Percentiles rank a stretch among this genome's conserved stretches.
These are phyloP conservation scores for Chrysochromulina tobinii DNA, from an alignment of 78 protist species.

Conservation along the genomic window DNA sequence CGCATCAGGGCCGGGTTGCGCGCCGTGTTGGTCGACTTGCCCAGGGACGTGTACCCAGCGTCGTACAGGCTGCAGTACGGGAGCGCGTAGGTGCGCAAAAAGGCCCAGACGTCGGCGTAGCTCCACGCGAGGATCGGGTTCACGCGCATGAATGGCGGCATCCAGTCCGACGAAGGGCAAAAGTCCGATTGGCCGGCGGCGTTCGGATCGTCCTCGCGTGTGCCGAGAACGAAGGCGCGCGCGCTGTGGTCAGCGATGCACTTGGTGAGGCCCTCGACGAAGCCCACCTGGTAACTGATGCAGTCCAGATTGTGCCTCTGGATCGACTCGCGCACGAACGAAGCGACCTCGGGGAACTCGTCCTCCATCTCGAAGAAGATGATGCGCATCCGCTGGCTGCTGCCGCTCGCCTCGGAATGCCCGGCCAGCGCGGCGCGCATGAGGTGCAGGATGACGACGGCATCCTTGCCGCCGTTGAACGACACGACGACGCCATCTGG, in stretches of 20 bases:
- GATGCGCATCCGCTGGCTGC: background rate
- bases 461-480: constrained; percentile 54
- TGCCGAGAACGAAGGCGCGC: constrained; percentile 19
- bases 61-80: constrained; percentile 70
- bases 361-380: constrained; percentile 15
- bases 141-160: constrained; percentile 43
- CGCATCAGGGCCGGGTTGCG: background rate
- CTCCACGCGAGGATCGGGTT: constrained; percentile 44
- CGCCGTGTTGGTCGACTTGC: constrained; percentile 51
- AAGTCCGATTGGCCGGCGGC: background rate
- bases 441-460: constrained; percentile 37
- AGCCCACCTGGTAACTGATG: background rate
- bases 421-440: constrained; percentile 33
- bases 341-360: constrained; percentile 33
- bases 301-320: background rate
- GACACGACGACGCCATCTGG: background rate
- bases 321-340: background rate
- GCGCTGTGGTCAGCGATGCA: background rate
- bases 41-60: constrained; percentile 70
- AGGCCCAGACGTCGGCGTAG: constrained; percentile 65
- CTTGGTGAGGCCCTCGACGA: background rate
- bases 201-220: constrained; percentile 32
- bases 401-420: background rate
- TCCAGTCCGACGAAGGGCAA: constrained; percentile 5
- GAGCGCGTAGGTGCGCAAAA: constrained; percentile 43